Conservation (phyloP, 805 yeast species). For the Cyberlindnera maritima region DNA sequence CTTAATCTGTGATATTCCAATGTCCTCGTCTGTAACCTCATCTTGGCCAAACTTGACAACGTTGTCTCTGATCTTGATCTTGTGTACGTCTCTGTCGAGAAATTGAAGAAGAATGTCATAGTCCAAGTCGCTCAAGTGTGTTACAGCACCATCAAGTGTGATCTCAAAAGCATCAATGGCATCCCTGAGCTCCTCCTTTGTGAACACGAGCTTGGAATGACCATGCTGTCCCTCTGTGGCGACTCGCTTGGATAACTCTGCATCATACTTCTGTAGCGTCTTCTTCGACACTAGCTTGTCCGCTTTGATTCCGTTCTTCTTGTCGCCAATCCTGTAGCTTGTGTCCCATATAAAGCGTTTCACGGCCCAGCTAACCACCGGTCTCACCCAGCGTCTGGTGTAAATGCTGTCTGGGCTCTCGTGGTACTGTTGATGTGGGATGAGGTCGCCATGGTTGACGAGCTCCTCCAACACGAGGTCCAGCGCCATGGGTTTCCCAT, state of each 20-base stretch:
- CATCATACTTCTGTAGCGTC: slow-evolving; percentile 17
- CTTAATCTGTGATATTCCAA: slow-evolving; percentile 33
- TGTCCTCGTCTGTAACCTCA: slow-evolving; percentile 34
- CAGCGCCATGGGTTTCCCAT: slow-evolving; percentile 35
- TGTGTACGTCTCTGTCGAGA: slow-evolving; percentile 21
- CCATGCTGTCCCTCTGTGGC: slow-evolving; percentile 4
- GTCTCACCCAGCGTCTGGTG: slow-evolving; percentile 24
- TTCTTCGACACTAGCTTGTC: slow-evolving; percentile 22
- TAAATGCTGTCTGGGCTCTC: slow-evolving; percentile 20
- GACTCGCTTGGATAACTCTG: slow-evolving; percentile 8
- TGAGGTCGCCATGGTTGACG: slow-evolving; percentile 28
- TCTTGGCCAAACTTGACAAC: slow-evolving; percentile 20
- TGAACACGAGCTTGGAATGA: slow-evolving; percentile 14
- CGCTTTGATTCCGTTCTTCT: slow-evolving; percentile 15
- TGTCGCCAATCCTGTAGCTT: slow-evolving; percentile 20
- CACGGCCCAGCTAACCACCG: slow-evolving; percentile 24
- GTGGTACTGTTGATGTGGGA: slow-evolving; percentile 26
- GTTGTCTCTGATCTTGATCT: slow-evolving; percentile 17
- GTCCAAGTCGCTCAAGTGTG: slow-evolving; percentile 19
- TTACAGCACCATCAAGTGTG: not conserved
- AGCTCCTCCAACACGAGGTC: slow-evolving; percentile 35
- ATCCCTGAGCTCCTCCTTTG: slow-evolving; percentile 12
- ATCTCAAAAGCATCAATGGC: slow-evolving; percentile 10
- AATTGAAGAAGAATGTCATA: slow-evolving; percentile 21
- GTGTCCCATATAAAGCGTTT: slow-evolving; percentile 24